Conservation (phyloP, 768 basidiomycete species). For the Auricularia auricula-judae region DNA sequence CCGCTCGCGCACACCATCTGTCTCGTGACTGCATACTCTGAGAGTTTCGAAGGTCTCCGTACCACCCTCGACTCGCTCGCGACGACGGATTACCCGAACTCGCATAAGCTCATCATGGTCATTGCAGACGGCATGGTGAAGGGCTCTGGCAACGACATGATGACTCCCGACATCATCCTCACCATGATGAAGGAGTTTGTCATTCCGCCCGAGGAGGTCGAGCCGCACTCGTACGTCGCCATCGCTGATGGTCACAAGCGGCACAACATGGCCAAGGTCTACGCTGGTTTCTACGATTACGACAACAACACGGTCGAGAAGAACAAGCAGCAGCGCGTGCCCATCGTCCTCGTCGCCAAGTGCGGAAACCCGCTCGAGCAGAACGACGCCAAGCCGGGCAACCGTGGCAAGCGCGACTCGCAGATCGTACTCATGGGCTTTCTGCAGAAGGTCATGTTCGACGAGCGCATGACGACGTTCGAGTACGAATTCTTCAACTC, state of each 20-base stretch:
- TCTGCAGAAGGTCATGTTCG: slow-evolving; percentile 99
- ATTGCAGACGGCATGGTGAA: slow-evolving; percentile 98
- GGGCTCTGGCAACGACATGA: slow-evolving; percentile 79
- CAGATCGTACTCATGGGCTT: slow-evolving; percentile 97
- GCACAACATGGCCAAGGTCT: slow-evolving; percentile 99
- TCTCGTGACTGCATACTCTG: slow-evolving; percentile 96
- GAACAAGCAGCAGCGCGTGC: slow-evolving; percentile 93
- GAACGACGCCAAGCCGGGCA: slow-evolving; percentile 89
- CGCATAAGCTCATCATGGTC: slow-evolving; percentile 89
- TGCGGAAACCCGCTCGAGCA: slow-evolving; percentile 85
- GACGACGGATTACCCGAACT: slow-evolving; percentile 97
- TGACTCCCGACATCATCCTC: slow-evolving; percentile 90
- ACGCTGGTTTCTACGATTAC: slow-evolving; percentile 94
- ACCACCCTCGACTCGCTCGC: slow-evolving; percentile 98
- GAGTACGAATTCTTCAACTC: slow-evolving; percentile 99
- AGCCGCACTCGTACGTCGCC: slow-evolving; percentile 92
- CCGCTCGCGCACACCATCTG: slow-evolving; percentile 89
- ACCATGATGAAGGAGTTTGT: slow-evolving; percentile 97
- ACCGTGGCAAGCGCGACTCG: slow-evolving; percentile 96
- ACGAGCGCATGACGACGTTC: slow-evolving; percentile 98
- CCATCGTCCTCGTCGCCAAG: slow-evolving; percentile 93
- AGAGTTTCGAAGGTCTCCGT: slow-evolving; percentile 89
- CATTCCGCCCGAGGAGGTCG: slow-evolving; percentile 69
- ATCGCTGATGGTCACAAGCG: slow-evolving; percentile 99
- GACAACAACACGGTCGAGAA: slow-evolving; percentile 81